Base-by-base conservation (phyloP, 2,329 filamentous ascomycete genomes). In the Lachnellula suecica region DNA sequence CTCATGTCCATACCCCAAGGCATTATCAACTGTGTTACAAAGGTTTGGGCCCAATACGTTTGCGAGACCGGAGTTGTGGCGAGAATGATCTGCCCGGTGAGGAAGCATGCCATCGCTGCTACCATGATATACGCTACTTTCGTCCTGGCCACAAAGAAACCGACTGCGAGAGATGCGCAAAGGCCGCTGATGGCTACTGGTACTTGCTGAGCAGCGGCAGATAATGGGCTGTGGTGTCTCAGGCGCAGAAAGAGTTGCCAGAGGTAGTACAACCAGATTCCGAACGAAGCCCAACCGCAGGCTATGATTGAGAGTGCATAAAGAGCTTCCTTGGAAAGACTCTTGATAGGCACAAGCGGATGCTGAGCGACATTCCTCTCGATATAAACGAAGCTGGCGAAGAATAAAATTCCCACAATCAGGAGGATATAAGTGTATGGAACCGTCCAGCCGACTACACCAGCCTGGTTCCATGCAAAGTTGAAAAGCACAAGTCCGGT, bases 401-500 rank as follows among this genome's bases (percentile, higher is more conserved):
- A 66, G 2, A 86, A 68, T 0, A 83, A 27, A 2, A 81, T 46
- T 0, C 83, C 82, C 2, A 85, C 54, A 29, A 57, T 56, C 17
- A 58, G 25, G 15, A 54, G 48, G 20, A 57, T 41, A 27, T 57
- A 59, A 10, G 48, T 53, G 38, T 61, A 63, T 15, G 59, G 55
- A 6, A 44, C 43, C 4, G 23, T 20, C 57, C 60, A 63, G 19
- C 53, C 51, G 27, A 59, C 53, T 8, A 57, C 47, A 0, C 81
- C 77, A 0, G 80, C 83, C 62, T 88, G 83, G 53, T 85, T 87
- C 81, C 82, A 87, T 0, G 83, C 80, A 59, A 88, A 81, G 63
- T 86, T 87, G 68, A 88, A 75, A 17, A 88, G 71, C 0, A 85
- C 72, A 22, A 88, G 70, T 0, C 77, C 77, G 0, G 72, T 70